These are phyloP conservation scores for Mortierella sp. DNA, from an alignment of 371 early-diverging fungal species.

Conservation along the genomic window DNA sequence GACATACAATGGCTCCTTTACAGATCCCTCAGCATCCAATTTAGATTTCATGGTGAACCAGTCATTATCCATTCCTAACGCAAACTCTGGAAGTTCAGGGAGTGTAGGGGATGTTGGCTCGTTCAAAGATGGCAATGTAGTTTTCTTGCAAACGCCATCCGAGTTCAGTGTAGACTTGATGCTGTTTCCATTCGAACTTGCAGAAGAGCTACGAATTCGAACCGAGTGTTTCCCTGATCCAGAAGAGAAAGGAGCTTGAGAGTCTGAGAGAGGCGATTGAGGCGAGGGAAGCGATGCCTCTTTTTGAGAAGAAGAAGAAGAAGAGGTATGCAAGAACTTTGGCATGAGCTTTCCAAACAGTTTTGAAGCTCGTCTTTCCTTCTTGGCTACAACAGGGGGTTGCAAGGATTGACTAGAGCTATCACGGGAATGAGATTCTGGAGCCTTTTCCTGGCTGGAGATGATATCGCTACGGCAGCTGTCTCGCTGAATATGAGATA, in stretches of 20 bases:
- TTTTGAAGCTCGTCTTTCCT: conserved; percentile 20
- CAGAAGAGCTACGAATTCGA: too few species aligned
- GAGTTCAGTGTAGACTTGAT: too few species aligned
- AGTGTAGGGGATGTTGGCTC: not conserved
- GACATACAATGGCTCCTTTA: not conserved
- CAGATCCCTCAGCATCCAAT: not conserved
- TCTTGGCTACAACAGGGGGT: conserved; percentile 1
- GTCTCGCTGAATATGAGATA: not conserved
- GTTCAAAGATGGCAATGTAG: not conserved
- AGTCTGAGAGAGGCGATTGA: conserved; percentile 8
- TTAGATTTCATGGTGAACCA: not conserved
- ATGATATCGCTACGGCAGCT: conserved; percentile 11
- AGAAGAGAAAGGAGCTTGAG: too few species aligned
- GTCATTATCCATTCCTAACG: not conserved
- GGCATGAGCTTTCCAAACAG: conserved; percentile 51
- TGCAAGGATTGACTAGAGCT: not conserved
- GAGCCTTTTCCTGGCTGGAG: not conserved
- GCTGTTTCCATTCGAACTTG: too few species aligned
- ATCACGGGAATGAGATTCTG: not conserved
- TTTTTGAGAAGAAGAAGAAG: conserved; percentile 12
- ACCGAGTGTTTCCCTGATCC: too few species aligned
- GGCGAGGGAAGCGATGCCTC: conserved; percentile 24
- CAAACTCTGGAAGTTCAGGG: not conserved
- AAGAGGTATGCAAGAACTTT: conserved; percentile 45
- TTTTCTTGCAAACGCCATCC: too few species aligned